Evolutionary conservation across 2,329 filamentous ascomycete genomes (phyloP).

Genomic region (Coniochaeta sp.): DNA sequence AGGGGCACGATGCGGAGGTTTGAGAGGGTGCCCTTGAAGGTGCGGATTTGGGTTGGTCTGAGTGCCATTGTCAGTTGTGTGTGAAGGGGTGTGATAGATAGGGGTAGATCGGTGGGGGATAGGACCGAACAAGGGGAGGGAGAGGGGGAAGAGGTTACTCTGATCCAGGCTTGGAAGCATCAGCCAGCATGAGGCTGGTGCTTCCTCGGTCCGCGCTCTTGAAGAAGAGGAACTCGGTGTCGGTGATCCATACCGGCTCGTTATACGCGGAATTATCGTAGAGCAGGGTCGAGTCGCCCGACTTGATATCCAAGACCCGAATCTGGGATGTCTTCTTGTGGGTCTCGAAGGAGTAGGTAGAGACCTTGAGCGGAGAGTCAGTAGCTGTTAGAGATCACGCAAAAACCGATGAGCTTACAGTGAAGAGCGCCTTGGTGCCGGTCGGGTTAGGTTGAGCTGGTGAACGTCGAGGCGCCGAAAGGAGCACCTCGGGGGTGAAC

Average conservation of each 20-base stretch:
- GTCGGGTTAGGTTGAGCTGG: slow-evolving; percentile 60
- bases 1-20: slow-evolving; percentile 51
- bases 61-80: no score
- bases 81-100: no score
- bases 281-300: slow-evolving; percentile 57
- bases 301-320: slow-evolving; percentile 59
- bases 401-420: slow-evolving; percentile 28
- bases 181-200: slow-evolving; percentile 36
- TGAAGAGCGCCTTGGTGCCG: slow-evolving; percentile 59
- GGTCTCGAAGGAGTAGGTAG: slow-evolving; percentile 71
- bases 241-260: slow-evolving; percentile 70
- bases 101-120: neutral
- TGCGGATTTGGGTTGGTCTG: slow-evolving; percentile 36
- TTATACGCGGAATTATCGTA: slow-evolving; percentile 57
- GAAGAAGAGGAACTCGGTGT: slow-evolving; percentile 53
- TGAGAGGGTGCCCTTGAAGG: slow-evolving; percentile 45
- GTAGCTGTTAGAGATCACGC: slow-evolving; percentile 9
- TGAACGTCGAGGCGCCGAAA: slow-evolving; percentile 68
- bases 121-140: no score
- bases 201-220: slow-evolving; percentile 36
- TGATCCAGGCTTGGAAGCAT: slow-evolving; percentile 21
- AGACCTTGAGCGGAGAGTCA: slow-evolving; percentile 37
- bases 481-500: slow-evolving; percentile 70
- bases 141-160: neutral
- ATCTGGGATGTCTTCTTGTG: slow-evolving; percentile 64